Percentiles rank a stretch among this genome's conserved stretches.
Conservation (phyloP, 1,284 basidiomycete species). For the Rhodotorula sp. region DNA sequence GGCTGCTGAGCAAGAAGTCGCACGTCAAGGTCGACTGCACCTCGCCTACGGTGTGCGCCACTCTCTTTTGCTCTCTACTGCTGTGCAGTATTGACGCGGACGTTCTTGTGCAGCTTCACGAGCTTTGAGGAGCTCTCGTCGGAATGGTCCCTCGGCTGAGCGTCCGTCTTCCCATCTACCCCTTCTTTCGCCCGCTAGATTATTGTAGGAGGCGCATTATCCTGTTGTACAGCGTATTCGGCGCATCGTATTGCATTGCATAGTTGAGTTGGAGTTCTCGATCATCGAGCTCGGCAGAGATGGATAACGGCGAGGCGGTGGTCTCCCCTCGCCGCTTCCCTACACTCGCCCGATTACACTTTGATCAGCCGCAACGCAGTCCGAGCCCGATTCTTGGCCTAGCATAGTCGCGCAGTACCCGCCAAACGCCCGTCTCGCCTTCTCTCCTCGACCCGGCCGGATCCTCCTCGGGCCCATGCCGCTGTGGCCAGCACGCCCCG, state of each 20-base stretch:
- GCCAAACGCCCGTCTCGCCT: not conserved
- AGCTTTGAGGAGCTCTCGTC: too few relatives aligned
- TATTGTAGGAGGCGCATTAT: not conserved
- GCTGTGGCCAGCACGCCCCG: not conserved
- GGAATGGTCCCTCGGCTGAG: not conserved
- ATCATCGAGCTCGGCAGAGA: not conserved
- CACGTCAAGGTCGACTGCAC: constrained; percentile 33
- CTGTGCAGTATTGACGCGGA: not conserved
- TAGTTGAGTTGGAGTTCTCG: not conserved
- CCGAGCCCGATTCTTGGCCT: too few relatives aligned
- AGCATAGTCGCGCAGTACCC: too few relatives aligned
- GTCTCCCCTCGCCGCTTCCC: too few relatives aligned
- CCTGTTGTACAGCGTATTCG: not conserved
- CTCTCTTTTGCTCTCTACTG: not conserved
- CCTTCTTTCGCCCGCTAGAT: not conserved
- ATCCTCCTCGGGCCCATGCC: not conserved
- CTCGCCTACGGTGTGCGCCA: constrained; percentile 21
- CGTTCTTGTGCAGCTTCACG: not conserved
- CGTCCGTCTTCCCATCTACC: too few relatives aligned
- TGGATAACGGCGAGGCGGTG: too few relatives aligned
- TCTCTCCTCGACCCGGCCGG: not conserved
- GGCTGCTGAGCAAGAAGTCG: constrained; percentile 16
- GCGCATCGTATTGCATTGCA: not conserved
- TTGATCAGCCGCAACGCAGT: too few relatives aligned
- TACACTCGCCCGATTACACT: too few relatives aligned